Conservation (phyloP, 2,329 filamentous ascomycete genomes). For the Trichophyton rubrum region DNA sequence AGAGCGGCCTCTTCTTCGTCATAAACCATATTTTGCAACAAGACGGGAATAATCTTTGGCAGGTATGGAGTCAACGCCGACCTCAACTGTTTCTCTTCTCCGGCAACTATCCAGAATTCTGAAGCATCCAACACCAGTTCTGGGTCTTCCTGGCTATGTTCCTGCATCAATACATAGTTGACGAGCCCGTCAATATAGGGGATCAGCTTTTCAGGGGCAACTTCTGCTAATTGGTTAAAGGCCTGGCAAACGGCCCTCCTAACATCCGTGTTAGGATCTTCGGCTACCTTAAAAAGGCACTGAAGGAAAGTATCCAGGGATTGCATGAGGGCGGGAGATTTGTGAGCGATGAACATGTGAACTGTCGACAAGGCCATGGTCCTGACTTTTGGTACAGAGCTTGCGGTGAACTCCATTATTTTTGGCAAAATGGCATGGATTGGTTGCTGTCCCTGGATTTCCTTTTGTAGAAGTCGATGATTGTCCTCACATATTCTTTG, state of each 20-base stretch:
- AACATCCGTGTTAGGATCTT: conserved; percentile 67
- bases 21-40: conserved; percentile 93
- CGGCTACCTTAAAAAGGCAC: conserved; percentile 68
- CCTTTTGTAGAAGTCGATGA: conserved; percentile 68
- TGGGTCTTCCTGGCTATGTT: conserved; percentile 66
- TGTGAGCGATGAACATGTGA: conserved; percentile 81
- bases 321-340: conserved; percentile 67
- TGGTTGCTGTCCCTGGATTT: conserved; percentile 78
- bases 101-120: conserved; percentile 92
- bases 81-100: conserved; percentile 73
- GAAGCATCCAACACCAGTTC: conserved; percentile 88
- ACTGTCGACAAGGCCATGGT: conserved; percentile 69
- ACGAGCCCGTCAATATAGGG: conserved; percentile 81
- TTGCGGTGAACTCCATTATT: conserved; percentile 74
- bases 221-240: conserved; percentile 84
- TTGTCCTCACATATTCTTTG: conserved; percentile 97
- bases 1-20: conserved; percentile 83
- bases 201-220: conserved; percentile 75
- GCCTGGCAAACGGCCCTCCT: conserved; percentile 85
- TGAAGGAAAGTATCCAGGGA: conserved; percentile 71
- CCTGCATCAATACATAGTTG: conserved; percentile 84
- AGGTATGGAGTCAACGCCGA: conserved; percentile 65
- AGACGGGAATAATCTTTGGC: conserved; percentile 71
- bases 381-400: conserved; percentile 62
- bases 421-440: conserved; percentile 82